Evolutionary conservation across 345 rosid genomes (phyloP).

Genomic region (Acer saccharum): DNA sequence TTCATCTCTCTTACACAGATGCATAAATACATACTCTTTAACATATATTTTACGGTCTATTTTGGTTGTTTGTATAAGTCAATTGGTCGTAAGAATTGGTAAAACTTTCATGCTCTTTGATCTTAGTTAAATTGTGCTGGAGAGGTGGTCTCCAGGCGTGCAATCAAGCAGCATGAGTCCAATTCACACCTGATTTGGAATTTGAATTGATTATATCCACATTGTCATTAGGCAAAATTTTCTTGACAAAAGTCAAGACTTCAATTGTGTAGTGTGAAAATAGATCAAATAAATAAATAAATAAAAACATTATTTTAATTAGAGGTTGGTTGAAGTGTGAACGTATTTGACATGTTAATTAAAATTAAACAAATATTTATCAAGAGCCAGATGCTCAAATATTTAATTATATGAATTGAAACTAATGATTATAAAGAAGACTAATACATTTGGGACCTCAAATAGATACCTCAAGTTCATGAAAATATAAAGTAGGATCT

Average conservation of each 20-base stretch:
- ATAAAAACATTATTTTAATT: not conserved
- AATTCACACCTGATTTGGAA: constrained; percentile 11
- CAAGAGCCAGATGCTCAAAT: not conserved
- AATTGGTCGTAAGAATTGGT: not conserved
- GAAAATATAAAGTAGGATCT: constrained; percentile 12
- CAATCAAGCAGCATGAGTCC: not conserved
- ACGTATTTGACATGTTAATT: constrained; percentile 15
- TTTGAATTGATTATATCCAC: not conserved
- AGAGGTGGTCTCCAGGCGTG: not conserved
- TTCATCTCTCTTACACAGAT: not conserved
- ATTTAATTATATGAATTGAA: not conserved
- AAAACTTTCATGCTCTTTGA: not conserved
- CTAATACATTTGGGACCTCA: not conserved
- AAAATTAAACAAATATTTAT: no score
- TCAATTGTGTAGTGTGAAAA: not conserved
- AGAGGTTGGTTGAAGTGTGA: constrained; percentile 20
- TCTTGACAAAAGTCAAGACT: not conserved
- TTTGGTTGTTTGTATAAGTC: not conserved
- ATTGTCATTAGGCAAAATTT: not conserved
- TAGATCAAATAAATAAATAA: not conserved
- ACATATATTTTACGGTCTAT: not conserved
- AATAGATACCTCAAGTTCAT: constrained; percentile 44
- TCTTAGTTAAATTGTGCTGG: not conserved
- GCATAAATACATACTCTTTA: not conserved
- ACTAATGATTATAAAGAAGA: not conserved